Conservation (phyloP, 73 alveolate genomes). For the Paramecium primaurelia region DNA sequence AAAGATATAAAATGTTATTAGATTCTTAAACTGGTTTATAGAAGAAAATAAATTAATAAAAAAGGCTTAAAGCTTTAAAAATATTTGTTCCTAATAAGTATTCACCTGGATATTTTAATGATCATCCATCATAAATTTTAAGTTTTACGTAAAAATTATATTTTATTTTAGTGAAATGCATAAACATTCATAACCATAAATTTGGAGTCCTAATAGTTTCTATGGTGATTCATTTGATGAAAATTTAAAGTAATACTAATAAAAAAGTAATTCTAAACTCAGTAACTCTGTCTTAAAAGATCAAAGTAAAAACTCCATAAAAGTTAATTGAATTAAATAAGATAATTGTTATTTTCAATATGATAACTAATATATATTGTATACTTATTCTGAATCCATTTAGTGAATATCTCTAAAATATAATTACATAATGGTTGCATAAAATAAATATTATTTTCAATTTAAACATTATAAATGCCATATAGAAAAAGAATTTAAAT, state of each 20-base stretch:
- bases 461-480: background rate
- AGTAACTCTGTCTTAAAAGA: background rate
- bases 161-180: background rate
- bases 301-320: background rate
- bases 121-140: background rate
- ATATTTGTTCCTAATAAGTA: background rate
- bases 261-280: background rate
- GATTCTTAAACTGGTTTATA: background rate
- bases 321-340: background rate
- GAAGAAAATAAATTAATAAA: background rate
- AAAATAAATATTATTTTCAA: background rate
- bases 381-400: background rate
- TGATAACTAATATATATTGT: background rate
- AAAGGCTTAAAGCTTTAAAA: background rate
- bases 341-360: background rate
- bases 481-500: background rate
- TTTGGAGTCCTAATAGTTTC: constrained; percentile 14
- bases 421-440: background rate
- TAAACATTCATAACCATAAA: background rate
- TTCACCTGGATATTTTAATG: background rate
- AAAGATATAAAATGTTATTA: background rate
- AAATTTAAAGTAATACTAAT: background rate
- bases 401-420: background rate
- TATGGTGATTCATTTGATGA: background rate
- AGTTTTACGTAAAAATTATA: background rate